Evolutionary conservation across 2,329 filamentous ascomycete genomes (phyloP).

Genomic region (Podosphaera fusca): DNA sequence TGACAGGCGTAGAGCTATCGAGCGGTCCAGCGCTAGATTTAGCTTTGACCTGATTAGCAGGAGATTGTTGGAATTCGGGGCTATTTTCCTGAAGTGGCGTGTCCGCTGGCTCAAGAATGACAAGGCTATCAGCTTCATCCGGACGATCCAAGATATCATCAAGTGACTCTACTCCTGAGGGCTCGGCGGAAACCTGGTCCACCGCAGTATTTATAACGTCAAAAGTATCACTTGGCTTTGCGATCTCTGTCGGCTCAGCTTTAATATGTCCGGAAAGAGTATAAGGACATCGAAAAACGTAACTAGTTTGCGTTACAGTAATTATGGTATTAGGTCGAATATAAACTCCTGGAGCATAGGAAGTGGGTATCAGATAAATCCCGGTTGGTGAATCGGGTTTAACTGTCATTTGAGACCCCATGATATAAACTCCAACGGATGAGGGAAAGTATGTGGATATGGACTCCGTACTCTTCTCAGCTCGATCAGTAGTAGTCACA

Average conservation of each 20-base stretch:
- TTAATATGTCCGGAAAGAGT: conserved; percentile 20
- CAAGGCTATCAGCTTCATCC: no score
- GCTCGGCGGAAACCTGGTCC: conserved; percentile 11
- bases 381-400: conserved; percentile 30
- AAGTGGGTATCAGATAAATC: conserved; percentile 41
- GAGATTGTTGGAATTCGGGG: no score
- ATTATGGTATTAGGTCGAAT: conserved; percentile 41
- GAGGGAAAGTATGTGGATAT: conserved; percentile 55
- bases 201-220: not conserved
- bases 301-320: conserved; percentile 44
- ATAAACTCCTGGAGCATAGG: conserved; percentile 48
- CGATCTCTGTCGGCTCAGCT: conserved; percentile 11
- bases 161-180: conserved; percentile 11
- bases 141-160: no score
- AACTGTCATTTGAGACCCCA: conserved; percentile 41
- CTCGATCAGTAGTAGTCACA: conserved; percentile 31
- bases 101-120: no score
- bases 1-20: no score
- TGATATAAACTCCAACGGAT: conserved; percentile 50
- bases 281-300: conserved; percentile 50
- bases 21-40: conserved; percentile 16
- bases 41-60: conserved; percentile 1
- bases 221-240: not conserved
- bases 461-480: conserved; percentile 42
- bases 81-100: no score